These are phyloP conservation scores for Penicillium aurantiogriseum DNA, from an alignment of 2,329 filamentous ascomycete species.

Conservation along the genomic window DNA sequence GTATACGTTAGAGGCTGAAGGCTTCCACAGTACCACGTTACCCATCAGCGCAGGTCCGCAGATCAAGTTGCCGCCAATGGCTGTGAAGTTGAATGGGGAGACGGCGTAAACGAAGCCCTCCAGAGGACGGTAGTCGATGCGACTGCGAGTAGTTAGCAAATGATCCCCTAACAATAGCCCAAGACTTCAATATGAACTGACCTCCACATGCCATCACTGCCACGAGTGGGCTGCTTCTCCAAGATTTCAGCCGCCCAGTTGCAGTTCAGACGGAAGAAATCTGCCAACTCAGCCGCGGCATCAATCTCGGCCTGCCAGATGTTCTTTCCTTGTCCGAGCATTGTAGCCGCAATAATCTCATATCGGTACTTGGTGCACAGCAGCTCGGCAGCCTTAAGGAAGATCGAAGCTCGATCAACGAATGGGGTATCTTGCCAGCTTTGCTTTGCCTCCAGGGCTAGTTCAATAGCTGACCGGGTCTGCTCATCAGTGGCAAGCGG, in stretches of 20 bases:
- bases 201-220: conserved; percentile 85
- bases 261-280: conserved; percentile 67
- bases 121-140: conserved; percentile 80
- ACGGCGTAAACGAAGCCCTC: conserved; percentile 95
- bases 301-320: conserved; percentile 97
- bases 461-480: conserved; percentile 73
- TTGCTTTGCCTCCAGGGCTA: conserved; percentile 76
- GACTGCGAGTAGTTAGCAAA: conserved; percentile 39
- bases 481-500: conserved; percentile 73
- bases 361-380: conserved; percentile 88
- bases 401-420: conserved; percentile 82
- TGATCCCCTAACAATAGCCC: background rate
- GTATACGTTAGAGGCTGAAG: conserved; percentile 78
- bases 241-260: conserved; percentile 87
- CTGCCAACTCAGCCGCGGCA: conserved; percentile 80
- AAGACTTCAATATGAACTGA: conserved; percentile 28
- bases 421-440: conserved; percentile 84
- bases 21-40: conserved; percentile 96
- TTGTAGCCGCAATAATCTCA: conserved; percentile 90
- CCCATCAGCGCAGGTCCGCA: conserved; percentile 82
- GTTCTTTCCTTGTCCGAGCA: conserved; percentile 95
- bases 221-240: conserved; percentile 76
- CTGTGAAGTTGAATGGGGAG: conserved; percentile 95
- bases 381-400: conserved; percentile 90
- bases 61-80: conserved; percentile 82